Evolutionary conservation across 768 basidiomycete species (phyloP).

Genomic region (Austroboletus eburneus): DNA sequence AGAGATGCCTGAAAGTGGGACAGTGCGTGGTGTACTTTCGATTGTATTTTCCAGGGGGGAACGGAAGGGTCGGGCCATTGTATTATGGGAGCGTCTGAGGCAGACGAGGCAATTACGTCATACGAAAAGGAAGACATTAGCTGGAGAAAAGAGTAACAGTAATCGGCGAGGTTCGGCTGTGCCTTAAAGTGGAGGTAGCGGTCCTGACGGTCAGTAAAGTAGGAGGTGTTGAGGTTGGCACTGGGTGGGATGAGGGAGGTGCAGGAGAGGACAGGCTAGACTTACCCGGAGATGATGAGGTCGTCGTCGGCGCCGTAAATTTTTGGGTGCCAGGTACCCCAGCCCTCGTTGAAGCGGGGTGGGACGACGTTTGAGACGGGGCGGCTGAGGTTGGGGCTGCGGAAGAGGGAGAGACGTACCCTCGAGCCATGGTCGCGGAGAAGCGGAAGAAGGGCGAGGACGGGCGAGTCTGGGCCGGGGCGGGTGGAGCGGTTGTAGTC

Average conservation of each 20-base stretch:
- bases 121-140: slow-evolving; percentile 73
- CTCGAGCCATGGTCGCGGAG: slow-evolving; percentile 66
- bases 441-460: slow-evolving; percentile 66
- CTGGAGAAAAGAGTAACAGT: slow-evolving; percentile 77
- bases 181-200: slow-evolving; percentile 76
- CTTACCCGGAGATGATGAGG: slow-evolving; percentile 89
- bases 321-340: slow-evolving; percentile 99
- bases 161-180: slow-evolving; percentile 66
- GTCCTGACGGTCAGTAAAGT: slow-evolving; percentile 94
- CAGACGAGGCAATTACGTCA: slow-evolving; percentile 30
- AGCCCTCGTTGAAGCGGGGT: slow-evolving; percentile 94
- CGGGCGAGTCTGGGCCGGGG: slow-evolving; percentile 65
- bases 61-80: slow-evolving; percentile 63
- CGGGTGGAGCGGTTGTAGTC: slow-evolving; percentile 81
- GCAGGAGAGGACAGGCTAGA: neutral
- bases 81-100: slow-evolving; percentile 45
- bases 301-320: slow-evolving; percentile 92
- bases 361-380: slow-evolving; percentile 76
- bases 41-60: slow-evolving; percentile 68
- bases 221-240: slow-evolving; percentile 89
- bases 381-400: slow-evolving; percentile 80
- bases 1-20: slow-evolving; percentile 53
- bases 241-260: slow-evolving; percentile 39
- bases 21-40: slow-evolving; percentile 54
- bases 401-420: slow-evolving; percentile 77